These are phyloP conservation scores for Microstegium vimineum DNA, from an alignment of 176 grass and related monocot species.

Conservation along the genomic window DNA sequence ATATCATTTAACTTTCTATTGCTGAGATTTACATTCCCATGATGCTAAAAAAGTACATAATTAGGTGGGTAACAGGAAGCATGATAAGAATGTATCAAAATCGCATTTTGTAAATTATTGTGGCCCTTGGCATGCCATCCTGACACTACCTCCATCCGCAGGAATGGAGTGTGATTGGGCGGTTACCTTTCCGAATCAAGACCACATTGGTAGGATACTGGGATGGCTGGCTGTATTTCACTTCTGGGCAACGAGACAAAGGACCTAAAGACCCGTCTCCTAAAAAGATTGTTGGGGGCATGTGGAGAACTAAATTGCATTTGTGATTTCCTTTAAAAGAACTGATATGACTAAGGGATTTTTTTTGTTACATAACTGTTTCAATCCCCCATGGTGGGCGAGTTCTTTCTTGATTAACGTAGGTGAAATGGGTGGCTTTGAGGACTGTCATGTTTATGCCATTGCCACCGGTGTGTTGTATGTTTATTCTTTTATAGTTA, in stretches of 20 bases:
- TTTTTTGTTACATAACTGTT: neutral
- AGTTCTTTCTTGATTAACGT: neutral
- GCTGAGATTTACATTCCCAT: neutral
- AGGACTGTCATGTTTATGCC: constrained; percentile 14
- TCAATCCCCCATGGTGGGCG: neutral
- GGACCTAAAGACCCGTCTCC: constrained; percentile 74
- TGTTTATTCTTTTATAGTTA: neutral
- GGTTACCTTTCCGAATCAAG: constrained; percentile 95
- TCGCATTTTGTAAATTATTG: neutral
- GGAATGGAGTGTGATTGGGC: constrained; percentile 86
- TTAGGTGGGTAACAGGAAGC: neutral
- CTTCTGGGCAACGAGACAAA: constrained; percentile 91
- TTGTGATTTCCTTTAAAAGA: constrained; percentile 32
- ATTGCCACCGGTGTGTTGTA: constrained; percentile 24
- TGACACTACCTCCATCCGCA: constrained; percentile 28
- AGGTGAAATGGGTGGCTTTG: neutral
- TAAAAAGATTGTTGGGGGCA: constrained; percentile 73
- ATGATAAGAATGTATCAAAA: neutral
- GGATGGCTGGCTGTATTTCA: constrained; percentile 94
- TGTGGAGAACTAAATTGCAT: constrained; percentile 84
- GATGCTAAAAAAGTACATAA: neutral
- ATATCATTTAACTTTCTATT: neutral
- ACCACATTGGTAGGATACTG: constrained; percentile 91
- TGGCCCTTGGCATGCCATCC: neutral
- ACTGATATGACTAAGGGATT: constrained; percentile 19